These are phyloP conservation scores for Halenospora varia DNA, from an alignment of 495 filamentous ascomycete genomes.

Conservation along the genomic window DNA sequence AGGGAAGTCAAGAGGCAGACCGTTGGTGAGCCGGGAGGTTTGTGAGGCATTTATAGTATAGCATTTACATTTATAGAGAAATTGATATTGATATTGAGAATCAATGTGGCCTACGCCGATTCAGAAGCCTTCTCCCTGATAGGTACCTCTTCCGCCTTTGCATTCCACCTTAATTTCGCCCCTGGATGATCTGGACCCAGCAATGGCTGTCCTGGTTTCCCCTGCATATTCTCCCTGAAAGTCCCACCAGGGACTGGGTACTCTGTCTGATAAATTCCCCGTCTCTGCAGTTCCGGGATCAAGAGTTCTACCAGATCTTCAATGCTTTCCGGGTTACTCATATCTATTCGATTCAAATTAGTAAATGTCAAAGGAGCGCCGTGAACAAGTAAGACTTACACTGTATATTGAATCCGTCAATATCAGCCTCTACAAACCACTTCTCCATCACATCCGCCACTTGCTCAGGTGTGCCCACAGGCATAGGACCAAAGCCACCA, in stretches of 20 bases:
- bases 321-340: conserved; percentile 47
- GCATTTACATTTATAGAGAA: too few species aligned
- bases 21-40: too few species aligned
- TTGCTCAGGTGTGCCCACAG: conserved; percentile 40
- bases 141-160: too few species aligned
- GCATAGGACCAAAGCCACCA: conserved; percentile 38
- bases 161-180: conserved; percentile 31
- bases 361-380: background rate
- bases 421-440: conserved; percentile 41
- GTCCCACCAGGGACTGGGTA: conserved; percentile 44
- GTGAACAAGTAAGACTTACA: conserved; percentile 5
- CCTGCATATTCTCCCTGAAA: conserved; percentile 46
- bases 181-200: conserved; percentile 31
- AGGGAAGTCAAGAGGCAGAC: too few species aligned
- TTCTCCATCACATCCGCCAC: conserved; percentile 47
- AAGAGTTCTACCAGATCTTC: conserved; percentile 55
- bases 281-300: conserved; percentile 52
- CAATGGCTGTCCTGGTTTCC: conserved; percentile 9
- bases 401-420: conserved; percentile 49
- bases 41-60: too few species aligned
- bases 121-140: too few species aligned
- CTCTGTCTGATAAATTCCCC: conserved; percentile 50
- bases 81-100: too few species aligned
- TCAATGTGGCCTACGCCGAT: too few species aligned
- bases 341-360: conserved; percentile 10